A percentile compares a stretch with the other conserved stretches of the same genome.
Evolutionary conservation across 352 stramenopile species (phyloP).

Genomic region (Plasmopara viticola): DNA sequence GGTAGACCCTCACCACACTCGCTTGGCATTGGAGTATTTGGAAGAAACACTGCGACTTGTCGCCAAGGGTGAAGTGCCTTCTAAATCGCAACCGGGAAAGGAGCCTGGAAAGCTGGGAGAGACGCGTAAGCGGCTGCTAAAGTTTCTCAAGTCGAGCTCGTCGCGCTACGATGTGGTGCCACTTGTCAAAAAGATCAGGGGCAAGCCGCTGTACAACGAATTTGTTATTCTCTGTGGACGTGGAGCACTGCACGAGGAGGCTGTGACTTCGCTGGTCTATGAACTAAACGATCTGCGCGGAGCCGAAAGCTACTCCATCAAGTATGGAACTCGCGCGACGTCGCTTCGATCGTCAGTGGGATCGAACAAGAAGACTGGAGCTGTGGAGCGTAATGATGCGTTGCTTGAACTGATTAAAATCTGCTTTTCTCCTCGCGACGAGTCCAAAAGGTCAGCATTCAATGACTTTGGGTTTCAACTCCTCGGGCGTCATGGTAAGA

Average conservation of each 20-base stretch:
- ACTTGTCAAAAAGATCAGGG: conserved; percentile 72
- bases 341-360: conserved; percentile 15
- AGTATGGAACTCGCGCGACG: conserved; percentile 48
- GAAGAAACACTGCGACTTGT: conserved; percentile 79
- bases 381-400: conserved; percentile 61
- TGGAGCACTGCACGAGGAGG: conserved; percentile 72
- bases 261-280: conserved; percentile 64
- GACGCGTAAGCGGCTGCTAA: conserved; percentile 68
- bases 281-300: conserved; percentile 77
- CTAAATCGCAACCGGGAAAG: conserved; percentile 77
- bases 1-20: conserved; percentile 74
- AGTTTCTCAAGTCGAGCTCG: conserved; percentile 70
- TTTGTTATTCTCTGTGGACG: conserved; percentile 82
- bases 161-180: conserved; percentile 73
- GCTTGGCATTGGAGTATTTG: conserved; percentile 80
- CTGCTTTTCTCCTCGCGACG: conserved; percentile 69
- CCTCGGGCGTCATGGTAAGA: conserved; percentile 70
- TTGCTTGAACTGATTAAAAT: conserved; percentile 74
- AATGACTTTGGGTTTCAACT: conserved; percentile 77
- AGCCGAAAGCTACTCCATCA: conserved; percentile 76
- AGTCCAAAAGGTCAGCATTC: conserved; percentile 76
- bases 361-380: conserved; percentile 29
- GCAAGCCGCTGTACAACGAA: conserved; percentile 72
- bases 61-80: conserved; percentile 56
- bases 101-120: conserved; percentile 65